A percentile compares a stretch with the other conserved stretches of the same genome.
phyloP scores from a whole-genome alignment of 257 asterid genomes.

The Fraxinus cuspidata region DNA sequence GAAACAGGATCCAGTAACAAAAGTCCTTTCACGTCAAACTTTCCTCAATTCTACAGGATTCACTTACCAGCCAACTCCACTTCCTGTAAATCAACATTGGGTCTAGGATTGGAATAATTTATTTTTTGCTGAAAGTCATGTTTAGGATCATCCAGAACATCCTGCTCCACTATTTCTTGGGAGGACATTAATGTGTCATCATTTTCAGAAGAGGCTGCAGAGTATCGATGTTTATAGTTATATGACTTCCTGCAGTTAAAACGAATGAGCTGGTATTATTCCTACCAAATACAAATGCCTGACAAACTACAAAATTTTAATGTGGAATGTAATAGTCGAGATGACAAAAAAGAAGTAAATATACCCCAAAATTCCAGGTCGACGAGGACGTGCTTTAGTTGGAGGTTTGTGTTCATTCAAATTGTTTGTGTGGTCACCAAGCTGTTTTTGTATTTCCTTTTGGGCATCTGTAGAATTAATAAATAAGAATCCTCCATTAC shows the following conservation, averaged over 20 bases:
- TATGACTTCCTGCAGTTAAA: constrained; percentile 53
- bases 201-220: constrained; percentile 39
- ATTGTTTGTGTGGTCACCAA: constrained; percentile 47
- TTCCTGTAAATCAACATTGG: constrained; percentile 45
- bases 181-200: constrained; percentile 46
- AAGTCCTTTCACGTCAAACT: constrained; percentile 14
- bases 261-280: constrained; percentile 20
- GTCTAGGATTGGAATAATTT: constrained; percentile 33
- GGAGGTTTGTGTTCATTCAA: constrained; percentile 39
- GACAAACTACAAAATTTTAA: not conserved
- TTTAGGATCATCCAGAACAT: constrained; percentile 33
- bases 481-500: not conserved
- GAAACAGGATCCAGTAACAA: constrained; percentile 5
- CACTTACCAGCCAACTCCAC: constrained; percentile 57
- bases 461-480: constrained; percentile 54
- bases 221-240: constrained; percentile 50
- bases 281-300: constrained; percentile 3
- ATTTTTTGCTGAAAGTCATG: constrained; percentile 35
- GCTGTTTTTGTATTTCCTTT: constrained; percentile 66
- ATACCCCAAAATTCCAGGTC: constrained; percentile 82
- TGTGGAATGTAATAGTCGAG: constrained; percentile 21
- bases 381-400: constrained; percentile 45
- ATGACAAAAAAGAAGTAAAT: constrained; percentile 10
- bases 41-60: constrained; percentile 20
- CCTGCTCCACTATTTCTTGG: constrained; percentile 44